Evolutionary conservation across 305 asterid genomes (phyloP).

Genomic region (Withania somnifera): DNA sequence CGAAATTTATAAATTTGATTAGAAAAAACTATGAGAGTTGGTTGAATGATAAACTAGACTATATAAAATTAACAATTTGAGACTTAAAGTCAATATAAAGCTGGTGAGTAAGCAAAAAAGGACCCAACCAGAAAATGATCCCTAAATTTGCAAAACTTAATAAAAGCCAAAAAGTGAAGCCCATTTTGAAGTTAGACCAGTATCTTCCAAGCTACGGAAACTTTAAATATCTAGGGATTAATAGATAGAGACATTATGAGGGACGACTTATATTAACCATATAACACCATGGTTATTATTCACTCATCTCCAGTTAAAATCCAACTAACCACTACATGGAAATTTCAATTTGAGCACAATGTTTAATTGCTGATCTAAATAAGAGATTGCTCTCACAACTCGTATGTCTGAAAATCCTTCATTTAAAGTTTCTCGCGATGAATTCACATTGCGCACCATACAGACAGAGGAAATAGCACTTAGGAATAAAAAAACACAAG

Average conservation of each 20-base stretch:
- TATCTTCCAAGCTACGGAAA: not conserved
- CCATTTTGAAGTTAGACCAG: not conserved
- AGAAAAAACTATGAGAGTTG: not conserved
- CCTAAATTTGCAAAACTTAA: not conserved
- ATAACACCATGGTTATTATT: not conserved
- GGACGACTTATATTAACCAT: not conserved
- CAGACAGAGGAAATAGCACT: not conserved
- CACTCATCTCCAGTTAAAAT: not conserved
- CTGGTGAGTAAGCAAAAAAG: not conserved
- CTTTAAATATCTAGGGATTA: not conserved
- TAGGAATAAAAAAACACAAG: not conserved
- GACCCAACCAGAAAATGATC: not conserved
- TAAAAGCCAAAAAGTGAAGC: not conserved
- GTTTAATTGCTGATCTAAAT: not conserved
- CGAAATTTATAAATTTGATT: not conserved
- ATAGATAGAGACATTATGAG: not conserved
- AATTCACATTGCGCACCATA: not conserved
- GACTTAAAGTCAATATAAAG: not conserved
- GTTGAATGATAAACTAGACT: not conserved
- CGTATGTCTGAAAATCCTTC: not conserved
- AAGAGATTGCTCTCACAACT: not conserved
- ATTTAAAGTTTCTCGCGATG: not conserved
- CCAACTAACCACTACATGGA: not conserved
- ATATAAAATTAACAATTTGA: not conserved
- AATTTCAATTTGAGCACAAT: not conserved